Percentiles rank a stretch among this genome's conserved stretches.
Conservation (phyloP, 2,329 filamentous ascomycete genomes). For the Alternaria rosae region DNA sequence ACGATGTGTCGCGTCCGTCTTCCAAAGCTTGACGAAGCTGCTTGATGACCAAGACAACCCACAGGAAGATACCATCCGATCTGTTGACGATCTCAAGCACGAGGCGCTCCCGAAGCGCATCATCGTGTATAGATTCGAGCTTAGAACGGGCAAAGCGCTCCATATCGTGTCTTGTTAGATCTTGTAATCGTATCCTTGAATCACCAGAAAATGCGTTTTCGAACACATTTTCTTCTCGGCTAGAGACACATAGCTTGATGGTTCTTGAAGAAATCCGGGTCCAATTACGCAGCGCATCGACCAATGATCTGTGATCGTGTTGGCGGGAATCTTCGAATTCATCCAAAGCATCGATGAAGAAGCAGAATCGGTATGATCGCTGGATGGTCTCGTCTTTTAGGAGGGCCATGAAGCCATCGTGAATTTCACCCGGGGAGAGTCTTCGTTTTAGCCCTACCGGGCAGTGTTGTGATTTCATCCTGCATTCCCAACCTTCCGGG, state of each 20-base stretch:
- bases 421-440: background rate
- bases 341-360: background rate
- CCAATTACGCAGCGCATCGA: background rate
- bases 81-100: accelerated
- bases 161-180: background rate
- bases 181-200: background rate
- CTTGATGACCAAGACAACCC: background rate
- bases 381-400: background rate
- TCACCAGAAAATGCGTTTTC: background rate
- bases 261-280: background rate
- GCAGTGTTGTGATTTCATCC: background rate
- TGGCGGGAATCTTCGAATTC: background rate
- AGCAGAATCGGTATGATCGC: background rate
- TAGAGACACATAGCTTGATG: background rate
- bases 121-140: background rate
- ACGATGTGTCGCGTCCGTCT: background rate
- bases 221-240: background rate
- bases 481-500: background rate
- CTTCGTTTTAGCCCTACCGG: background rate
- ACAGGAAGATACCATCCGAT: background rate
- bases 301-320: accelerated
- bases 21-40: background rate
- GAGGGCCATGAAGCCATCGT: background rate
- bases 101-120: background rate
- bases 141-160: background rate